Conservation (phyloP, 306 rosid genomes). For the Lathyrus tuberosus region DNA sequence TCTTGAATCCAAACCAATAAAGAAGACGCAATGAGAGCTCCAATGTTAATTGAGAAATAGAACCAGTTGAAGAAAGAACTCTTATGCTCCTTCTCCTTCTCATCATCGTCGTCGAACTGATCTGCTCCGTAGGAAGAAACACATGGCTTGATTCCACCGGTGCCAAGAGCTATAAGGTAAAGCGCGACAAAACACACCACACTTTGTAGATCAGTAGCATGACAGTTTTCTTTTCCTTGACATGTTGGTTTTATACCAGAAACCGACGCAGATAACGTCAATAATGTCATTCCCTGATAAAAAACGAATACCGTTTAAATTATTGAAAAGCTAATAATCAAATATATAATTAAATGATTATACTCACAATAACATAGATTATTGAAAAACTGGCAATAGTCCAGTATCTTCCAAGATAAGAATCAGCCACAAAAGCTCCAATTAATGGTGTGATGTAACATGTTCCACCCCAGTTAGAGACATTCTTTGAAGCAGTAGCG, state of each 20-base stretch:
- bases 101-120: constrained; percentile 71
- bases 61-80: constrained; percentile 85
- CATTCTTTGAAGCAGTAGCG: constrained; percentile 64
- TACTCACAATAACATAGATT: constrained; percentile 67
- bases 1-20: constrained; percentile 72
- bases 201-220: constrained; percentile 51
- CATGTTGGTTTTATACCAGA: constrained; percentile 68
- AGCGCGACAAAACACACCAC: constrained; percentile 58
- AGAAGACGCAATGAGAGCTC: constrained; percentile 74
- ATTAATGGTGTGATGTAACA: constrained; percentile 75
- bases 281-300: constrained; percentile 77
- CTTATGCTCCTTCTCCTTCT: constrained; percentile 61
- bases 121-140: constrained; percentile 87
- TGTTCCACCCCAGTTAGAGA: constrained; percentile 72
- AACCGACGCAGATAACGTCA: constrained; percentile 76
- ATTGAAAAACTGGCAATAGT: constrained; percentile 74
- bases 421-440: constrained; percentile 83
- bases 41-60: constrained; percentile 74
- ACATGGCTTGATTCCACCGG: constrained; percentile 87
- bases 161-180: constrained; percentile 78
- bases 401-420: constrained; percentile 81
- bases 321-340: background rate
- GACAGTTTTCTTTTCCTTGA: constrained; percentile 51
- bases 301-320: constrained; percentile 7
- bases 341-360: background rate